Evolutionary conservation across 495 filamentous ascomycete genomes (phyloP).

Genomic region (Chaetomium tenue): DNA sequence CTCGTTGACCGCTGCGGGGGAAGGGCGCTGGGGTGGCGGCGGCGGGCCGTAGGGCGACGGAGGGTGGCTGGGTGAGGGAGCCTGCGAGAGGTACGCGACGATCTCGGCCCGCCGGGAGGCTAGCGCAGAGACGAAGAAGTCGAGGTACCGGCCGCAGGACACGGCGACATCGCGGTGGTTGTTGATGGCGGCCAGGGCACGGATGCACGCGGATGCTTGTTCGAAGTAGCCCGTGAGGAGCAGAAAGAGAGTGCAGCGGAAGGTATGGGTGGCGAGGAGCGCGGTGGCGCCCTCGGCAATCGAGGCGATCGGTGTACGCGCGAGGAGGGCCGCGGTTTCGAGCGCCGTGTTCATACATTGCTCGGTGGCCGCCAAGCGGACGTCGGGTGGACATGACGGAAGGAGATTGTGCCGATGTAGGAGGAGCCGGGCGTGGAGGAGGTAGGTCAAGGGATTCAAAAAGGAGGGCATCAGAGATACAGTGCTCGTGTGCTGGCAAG

Average conservation of each 20-base stretch:
- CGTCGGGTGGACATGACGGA: slow-evolving; percentile 62
- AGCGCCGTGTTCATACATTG: slow-evolving; percentile 70
- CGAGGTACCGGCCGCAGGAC: slow-evolving; percentile 76
- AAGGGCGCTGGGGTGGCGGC: slow-evolving; percentile 25
- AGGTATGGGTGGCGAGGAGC: slow-evolving; percentile 76
- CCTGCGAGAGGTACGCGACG: slow-evolving; percentile 35
- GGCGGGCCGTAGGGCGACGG: slow-evolving; percentile 22
- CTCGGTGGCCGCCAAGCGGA: slow-evolving; percentile 67
- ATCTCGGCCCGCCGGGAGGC: slow-evolving; percentile 56
- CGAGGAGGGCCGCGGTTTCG: slow-evolving; percentile 74
- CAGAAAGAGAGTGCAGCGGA: slow-evolving; percentile 82
- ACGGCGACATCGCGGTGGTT: slow-evolving; percentile 67
- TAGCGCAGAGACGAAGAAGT: slow-evolving; percentile 75
- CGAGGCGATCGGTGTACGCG: slow-evolving; percentile 53
- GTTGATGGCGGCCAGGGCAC: slow-evolving; percentile 65
- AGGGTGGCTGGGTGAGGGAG: slow-evolving; percentile 12
- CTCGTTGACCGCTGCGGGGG: slow-evolving; percentile 37
- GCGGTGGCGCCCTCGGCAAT: slow-evolving; percentile 47
- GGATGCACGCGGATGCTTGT: slow-evolving; percentile 68
- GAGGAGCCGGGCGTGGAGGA: slow-evolving; percentile 78
- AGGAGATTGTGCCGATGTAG: slow-evolving; percentile 91
- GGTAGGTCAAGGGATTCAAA: slow-evolving; percentile 68
- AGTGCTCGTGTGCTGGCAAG: slow-evolving; percentile 63
- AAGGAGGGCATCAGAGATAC: slow-evolving; percentile 69
- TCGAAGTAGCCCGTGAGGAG: slow-evolving; percentile 70